These are phyloP conservation scores for Nicotiana sylvestris DNA, from an alignment of 257 asterid species.

Conservation along the genomic window DNA sequence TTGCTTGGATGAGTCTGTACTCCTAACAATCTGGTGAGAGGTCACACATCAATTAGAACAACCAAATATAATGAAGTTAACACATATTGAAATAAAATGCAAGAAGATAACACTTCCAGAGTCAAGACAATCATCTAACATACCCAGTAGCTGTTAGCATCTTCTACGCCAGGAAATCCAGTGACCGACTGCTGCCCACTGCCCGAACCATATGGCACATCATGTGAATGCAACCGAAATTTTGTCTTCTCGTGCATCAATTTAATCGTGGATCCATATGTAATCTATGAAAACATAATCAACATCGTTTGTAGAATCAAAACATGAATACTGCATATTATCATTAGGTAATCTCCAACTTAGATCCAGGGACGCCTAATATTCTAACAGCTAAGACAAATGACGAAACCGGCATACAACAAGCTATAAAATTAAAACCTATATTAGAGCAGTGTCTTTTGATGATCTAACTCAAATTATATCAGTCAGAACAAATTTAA, in stretches of 20 bases:
- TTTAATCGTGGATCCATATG: conserved; percentile 76
- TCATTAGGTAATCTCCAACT: background rate
- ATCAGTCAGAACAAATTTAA: background rate
- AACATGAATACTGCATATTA: background rate
- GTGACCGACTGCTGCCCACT: conserved; percentile 95
- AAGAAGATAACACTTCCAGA: background rate
- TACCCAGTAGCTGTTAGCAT: conserved; percentile 96
- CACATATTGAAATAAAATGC: background rate
- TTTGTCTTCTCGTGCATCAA: conserved; percentile 89
- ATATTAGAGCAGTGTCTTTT: background rate
- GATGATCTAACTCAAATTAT: background rate
- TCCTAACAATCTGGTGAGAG: conserved; percentile 60
- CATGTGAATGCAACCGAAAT: conserved; percentile 79
- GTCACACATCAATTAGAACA: background rate
- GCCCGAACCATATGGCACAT: conserved; percentile 95
- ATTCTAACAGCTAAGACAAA: background rate
- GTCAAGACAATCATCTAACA: conserved; percentile 2
- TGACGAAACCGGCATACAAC: background rate
- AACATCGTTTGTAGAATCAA: background rate
- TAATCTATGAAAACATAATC: conserved; percentile 41
- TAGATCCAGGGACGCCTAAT: background rate
- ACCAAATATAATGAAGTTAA: background rate
- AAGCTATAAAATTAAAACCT: background rate
- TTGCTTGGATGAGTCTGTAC: conserved; percentile 68
- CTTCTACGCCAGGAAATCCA: conserved; percentile 77